A percentile compares a stretch with the other conserved stretches of the same genome.
phyloP scores from a whole-genome alignment of 2,329 filamentous ascomycete species.

The Septoria petroselini region DNA sequence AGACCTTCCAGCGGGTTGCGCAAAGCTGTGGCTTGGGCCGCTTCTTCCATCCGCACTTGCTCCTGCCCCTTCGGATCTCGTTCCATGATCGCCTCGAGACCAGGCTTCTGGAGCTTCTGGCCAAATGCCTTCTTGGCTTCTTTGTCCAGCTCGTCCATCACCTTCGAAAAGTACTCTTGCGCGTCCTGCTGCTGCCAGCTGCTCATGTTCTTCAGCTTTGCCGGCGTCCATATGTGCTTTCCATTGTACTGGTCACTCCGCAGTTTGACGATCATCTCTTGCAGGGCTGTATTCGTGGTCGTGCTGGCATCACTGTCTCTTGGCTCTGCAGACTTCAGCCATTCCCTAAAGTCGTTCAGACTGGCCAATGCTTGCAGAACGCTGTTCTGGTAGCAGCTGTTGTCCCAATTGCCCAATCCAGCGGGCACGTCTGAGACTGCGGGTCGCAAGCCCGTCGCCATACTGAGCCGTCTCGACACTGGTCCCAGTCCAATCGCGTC shows the following conservation, averaged over 20 bases:
- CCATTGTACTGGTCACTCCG: slow-evolving; percentile 70
- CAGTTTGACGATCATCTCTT: slow-evolving; percentile 65
- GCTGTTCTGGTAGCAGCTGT: slow-evolving; percentile 97
- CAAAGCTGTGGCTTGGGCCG: slow-evolving; percentile 4
- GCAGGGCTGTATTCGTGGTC: slow-evolving; percentile 49
- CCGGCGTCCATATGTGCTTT: slow-evolving; percentile 75
- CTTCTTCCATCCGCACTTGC: slow-evolving; percentile 9
- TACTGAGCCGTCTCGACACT: slow-evolving; percentile 33
- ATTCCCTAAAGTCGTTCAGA: slow-evolving; percentile 48
- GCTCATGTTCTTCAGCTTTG: slow-evolving; percentile 82
- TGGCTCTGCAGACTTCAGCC: slow-evolving; percentile 20
- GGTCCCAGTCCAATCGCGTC: slow-evolving; percentile 32
- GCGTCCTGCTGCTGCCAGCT: slow-evolving; percentile 97
- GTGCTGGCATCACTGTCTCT: slow-evolving; percentile 15
- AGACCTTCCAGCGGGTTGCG: slow-evolving; percentile 84
- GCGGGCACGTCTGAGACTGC: slow-evolving; percentile 41
- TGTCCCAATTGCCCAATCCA: slow-evolving; percentile 86
- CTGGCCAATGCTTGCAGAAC: slow-evolving; percentile 67
- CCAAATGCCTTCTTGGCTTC: slow-evolving; percentile 41
- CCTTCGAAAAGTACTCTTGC: slow-evolving; percentile 91
- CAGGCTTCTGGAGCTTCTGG: slow-evolving; percentile 22
- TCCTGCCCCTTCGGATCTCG: slow-evolving; percentile 15
- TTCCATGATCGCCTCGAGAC: slow-evolving; percentile 30
- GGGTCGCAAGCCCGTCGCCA: slow-evolving; percentile 18
- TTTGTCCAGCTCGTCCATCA: slow-evolving; percentile 62